Percentiles rank a stretch among this genome's conserved stretches.
phyloP scores from a whole-genome alignment of 2,329 filamentous ascomycete genomes.

The Lecanicillium sp. region DNA sequence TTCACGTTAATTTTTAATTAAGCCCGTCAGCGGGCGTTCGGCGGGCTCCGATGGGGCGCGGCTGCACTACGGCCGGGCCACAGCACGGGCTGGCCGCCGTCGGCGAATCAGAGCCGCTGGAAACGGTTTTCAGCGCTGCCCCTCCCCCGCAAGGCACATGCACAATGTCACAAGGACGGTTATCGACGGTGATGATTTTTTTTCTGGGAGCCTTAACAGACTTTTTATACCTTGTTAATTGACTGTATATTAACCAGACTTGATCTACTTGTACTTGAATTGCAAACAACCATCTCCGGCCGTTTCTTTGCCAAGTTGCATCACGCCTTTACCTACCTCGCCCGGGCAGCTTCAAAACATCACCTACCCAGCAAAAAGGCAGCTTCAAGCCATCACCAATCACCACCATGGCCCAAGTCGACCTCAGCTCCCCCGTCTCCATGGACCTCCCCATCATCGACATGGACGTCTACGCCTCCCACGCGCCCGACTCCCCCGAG shows the following conservation, averaged over 20 bases:
- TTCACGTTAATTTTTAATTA: too few species aligned
- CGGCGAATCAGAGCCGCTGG: too few species aligned
- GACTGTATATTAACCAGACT: neutral
- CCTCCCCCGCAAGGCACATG: constrained; percentile 12
- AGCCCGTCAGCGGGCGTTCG: too few species aligned
- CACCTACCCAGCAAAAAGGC: neutral
- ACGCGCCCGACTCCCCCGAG: constrained; percentile 35
- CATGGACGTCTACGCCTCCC: constrained; percentile 49
- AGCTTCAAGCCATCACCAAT: neutral
- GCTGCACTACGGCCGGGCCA: neutral
- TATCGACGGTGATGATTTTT: neutral
- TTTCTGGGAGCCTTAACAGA: neutral
- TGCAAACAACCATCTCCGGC: too few species aligned
- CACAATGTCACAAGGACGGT: constrained; percentile 5
- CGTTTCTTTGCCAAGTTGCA: too few species aligned
- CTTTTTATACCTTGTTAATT: neutral
- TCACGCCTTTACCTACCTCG: neutral
- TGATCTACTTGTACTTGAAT: neutral
- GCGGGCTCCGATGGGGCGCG: constrained; percentile 5
- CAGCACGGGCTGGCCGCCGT: neutral
- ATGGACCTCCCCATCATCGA: constrained; percentile 58
- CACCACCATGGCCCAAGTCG: neutral
- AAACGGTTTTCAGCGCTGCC: neutral
- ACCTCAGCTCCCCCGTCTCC: constrained; percentile 20
- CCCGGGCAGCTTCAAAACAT: neutral